Evolutionary conservation across 371 early-diverging fungal genomes (phyloP).

Genomic region (Rhizomucor pusillus): DNA sequence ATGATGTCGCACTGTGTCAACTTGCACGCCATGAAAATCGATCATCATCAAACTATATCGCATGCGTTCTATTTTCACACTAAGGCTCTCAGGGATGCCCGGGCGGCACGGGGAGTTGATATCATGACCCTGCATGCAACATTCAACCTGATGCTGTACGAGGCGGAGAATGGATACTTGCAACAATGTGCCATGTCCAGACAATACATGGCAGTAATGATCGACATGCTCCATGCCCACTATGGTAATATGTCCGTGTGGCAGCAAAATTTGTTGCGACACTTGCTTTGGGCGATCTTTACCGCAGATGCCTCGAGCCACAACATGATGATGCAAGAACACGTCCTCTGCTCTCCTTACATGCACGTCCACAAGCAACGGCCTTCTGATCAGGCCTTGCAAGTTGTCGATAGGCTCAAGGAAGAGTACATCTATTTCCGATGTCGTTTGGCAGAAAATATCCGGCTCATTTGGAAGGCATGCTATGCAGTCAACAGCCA

Average conservation of each 20-base stretch:
- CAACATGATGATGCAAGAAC: conserved; percentile 20
- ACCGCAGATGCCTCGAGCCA: conserved; percentile 19
- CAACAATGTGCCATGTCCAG: conserved; percentile 16
- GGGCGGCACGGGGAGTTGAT: conserved; percentile 13
- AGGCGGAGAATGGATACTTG: conserved; percentile 21
- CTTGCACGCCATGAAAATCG: conserved; percentile 20
- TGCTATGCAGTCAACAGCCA: conserved; percentile 14
- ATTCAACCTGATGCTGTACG: conserved; percentile 23
- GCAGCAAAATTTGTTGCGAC: conserved; percentile 24
- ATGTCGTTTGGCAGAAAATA: conserved; percentile 17
- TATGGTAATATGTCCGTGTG: conserved; percentile 24
- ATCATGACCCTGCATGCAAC: conserved; percentile 24
- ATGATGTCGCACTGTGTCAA: conserved; percentile 25
- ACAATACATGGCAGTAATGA: conserved; percentile 24
- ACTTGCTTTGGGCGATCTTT: conserved; percentile 24
- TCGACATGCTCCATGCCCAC: conserved; percentile 19
- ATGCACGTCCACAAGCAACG: conserved; percentile 25
- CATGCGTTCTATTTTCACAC: conserved; percentile 21
- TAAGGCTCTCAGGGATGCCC: conserved; percentile 9
- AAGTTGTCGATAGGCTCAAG: conserved; percentile 21
- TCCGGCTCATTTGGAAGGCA: conserved; percentile 15
- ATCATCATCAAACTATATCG: conserved; percentile 18
- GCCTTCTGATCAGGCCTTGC: conserved; percentile 19
- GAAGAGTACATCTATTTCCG: conserved; percentile 27
- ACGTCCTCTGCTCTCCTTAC: conserved; percentile 17